phyloP scores from a whole-genome alignment of 2,329 filamentous ascomycete species.

The Microascus cirrosus region DNA sequence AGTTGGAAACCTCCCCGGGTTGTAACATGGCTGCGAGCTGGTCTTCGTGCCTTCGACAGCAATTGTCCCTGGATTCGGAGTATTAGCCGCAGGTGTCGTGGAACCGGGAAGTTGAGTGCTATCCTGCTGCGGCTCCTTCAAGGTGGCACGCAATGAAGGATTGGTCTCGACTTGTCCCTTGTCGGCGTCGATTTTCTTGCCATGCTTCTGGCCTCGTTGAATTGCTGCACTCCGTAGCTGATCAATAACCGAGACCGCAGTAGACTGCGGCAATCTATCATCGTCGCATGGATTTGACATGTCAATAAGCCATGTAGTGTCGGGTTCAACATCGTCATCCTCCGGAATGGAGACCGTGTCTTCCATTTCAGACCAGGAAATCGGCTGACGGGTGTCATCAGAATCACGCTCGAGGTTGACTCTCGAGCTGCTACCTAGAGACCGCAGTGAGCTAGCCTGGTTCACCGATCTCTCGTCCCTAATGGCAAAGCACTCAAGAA shows the following conservation, averaged over 20 bases:
- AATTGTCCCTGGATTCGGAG: neutral
- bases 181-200: neutral
- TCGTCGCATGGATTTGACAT: neutral
- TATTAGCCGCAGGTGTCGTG: neutral
- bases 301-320: neutral
- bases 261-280: neutral
- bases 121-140: neutral
- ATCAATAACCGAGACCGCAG: neutral
- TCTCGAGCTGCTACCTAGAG: neutral
- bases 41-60: neutral
- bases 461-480: neutral
- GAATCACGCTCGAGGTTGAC: neutral
- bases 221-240: neutral
- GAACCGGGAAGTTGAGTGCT: neutral
- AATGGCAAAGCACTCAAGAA: neutral
- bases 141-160: neutral
- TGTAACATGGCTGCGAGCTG: neutral
- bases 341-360: neutral
- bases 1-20: neutral
- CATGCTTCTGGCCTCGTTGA: neutral
- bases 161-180: neutral
- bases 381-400: neutral
- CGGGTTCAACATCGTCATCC: neutral
- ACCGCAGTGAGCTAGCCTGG: neutral
- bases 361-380: neutral